These are phyloP conservation scores for Fusarium dlaminii DNA, from an alignment of 2,329 filamentous ascomycete genomes.

Conservation along the genomic window DNA sequence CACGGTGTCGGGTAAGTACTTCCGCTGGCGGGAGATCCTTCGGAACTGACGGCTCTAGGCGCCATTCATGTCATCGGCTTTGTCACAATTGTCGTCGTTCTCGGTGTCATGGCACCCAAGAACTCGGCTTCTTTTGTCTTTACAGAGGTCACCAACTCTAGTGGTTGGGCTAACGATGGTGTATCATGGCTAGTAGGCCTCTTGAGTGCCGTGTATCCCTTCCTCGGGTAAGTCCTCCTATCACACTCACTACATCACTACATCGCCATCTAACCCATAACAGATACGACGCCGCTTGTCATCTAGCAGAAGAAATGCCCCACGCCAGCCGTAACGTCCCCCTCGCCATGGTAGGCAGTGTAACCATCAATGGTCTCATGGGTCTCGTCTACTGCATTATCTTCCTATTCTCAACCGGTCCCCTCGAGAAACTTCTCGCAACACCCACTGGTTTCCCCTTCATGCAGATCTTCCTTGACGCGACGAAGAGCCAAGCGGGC, in stretches of 20 bases:
- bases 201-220: conserved; percentile 46
- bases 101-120: conserved; percentile 46
- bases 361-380: conserved; percentile 55
- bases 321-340: conserved; percentile 47
- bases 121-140: conserved; percentile 46
- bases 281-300: conserved; percentile 49
- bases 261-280: neutral
- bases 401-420: conserved; percentile 55
- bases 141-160: conserved; percentile 44
- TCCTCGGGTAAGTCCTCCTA: conserved; percentile 43
- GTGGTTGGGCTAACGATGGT: conserved; percentile 46
- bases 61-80: conserved; percentile 44
- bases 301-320: conserved; percentile 48
- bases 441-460: conserved; percentile 55
- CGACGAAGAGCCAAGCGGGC: conserved; percentile 38
- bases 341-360: conserved; percentile 47
- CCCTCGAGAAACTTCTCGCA: conserved; percentile 49
- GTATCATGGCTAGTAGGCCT: conserved; percentile 49
- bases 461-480: conserved; percentile 52
- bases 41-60: conserved; percentile 19
- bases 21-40: accelerated
- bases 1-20: conserved; percentile 23
- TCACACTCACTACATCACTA: accelerated
- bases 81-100: conserved; percentile 40
- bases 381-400: conserved; percentile 55